Evolutionary conservation across 371 early-diverging fungal genomes (phyloP), one percentile per base, ranked within the genome.

Genomic region (Saksenaea oblongispora): DNA sequence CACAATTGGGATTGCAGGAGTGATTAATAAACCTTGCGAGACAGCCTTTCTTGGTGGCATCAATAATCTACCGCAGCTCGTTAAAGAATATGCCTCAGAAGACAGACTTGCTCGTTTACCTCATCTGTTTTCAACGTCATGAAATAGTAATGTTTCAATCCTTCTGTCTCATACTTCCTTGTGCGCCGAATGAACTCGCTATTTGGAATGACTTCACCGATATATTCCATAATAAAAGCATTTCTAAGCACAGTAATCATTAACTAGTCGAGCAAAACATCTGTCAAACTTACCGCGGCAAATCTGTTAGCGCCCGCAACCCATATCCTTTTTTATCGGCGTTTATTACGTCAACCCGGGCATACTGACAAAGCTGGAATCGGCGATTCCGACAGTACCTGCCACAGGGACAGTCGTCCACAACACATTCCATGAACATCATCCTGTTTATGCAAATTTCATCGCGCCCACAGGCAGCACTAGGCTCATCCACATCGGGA

Each of bases 71-170:
- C 24, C 26, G 28, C 17, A 22, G 51, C 3, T 7, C 10, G 24
- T 26, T 34, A n/a, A n/a, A 14, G 51, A 0, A 15, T 2, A 11
- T 31, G 22, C 15, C n/a, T 18, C 27, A 31, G 27, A 31, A 13
- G 3, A 10, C 22, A 47, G n/a, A 22, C 51, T 22, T 10, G 1
- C 34, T 28, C 8, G 26, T 62, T 41, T 72, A 92, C 91, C 79
- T 95, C 94, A 69, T 93, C 89, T 17, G 84, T 79, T 55, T 93
- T 92, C 17, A 97, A 75, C 55, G 90, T 88, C 97, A 97, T 97
- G 75, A 95, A 97, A 69, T 98, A 98, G 71, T 96, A 96, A 72
- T 98, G 98, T 69, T 86, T 79, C n/a, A 86, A 75, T 37, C 94
- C 93, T 39, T 86, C 82, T 35, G 87, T 68, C 53, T 84, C 86